Evolutionary conservation across 31 red algal species (phyloP).

Genomic region (Bonnemaisonia californica): DNA sequence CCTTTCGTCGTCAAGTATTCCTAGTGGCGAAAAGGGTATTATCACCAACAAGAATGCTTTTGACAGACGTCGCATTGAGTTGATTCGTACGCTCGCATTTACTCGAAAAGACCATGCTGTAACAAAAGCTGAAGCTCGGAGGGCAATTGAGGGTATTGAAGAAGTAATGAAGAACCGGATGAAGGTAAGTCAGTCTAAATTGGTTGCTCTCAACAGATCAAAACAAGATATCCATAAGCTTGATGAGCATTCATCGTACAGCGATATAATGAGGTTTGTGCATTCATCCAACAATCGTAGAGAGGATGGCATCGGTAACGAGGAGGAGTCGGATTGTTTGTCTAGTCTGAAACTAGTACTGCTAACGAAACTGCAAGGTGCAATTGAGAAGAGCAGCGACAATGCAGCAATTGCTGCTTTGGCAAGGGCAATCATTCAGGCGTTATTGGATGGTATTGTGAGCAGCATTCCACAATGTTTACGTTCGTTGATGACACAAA

Average conservation of each 20-base stretch:
- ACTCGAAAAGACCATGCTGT: slow-evolving; percentile 1
- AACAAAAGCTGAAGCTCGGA: neutral
- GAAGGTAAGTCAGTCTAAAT: neutral
- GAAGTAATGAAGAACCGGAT: neutral
- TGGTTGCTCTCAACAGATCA: neutral
- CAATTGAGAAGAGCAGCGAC: neutral
- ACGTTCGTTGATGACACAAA: neutral
- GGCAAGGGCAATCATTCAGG: neutral
- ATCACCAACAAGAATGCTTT: neutral
- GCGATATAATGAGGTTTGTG: neutral
- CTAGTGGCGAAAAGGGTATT: neutral
- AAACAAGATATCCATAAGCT: neutral
- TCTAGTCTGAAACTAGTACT: neutral
- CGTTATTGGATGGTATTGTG: neutral
- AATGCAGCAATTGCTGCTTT: neutral
- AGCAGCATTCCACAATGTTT: neutral
- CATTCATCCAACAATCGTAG: neutral
- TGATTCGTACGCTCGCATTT: neutral
- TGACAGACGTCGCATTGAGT: neutral
- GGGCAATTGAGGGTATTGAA: neutral
- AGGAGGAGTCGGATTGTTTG: neutral
- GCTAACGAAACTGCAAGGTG: neutral
- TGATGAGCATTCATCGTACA: neutral
- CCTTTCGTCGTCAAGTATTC: neutral
- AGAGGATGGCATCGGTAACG: neutral